Percentiles rank a stretch among this genome's conserved stretches.
Conservation (phyloP, 306 rosid species). For the Datisca glomerata region DNA sequence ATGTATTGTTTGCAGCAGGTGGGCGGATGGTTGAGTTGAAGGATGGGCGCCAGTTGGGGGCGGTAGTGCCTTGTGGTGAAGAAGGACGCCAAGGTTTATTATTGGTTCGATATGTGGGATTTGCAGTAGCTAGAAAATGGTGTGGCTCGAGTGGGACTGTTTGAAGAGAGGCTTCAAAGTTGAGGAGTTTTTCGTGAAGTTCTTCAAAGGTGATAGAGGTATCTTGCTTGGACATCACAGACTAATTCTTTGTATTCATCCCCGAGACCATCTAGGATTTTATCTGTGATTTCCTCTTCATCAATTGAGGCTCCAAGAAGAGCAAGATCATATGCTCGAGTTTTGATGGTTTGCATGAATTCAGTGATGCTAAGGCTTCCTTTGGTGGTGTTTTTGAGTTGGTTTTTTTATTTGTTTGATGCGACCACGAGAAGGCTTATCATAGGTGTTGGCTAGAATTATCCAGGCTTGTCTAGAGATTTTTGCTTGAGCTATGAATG, state of each 20-base stretch:
- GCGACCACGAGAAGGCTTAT: background rate
- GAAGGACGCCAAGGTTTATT: too few species aligned
- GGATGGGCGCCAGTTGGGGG: background rate
- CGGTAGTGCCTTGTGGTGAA: background rate
- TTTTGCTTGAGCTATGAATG: background rate
- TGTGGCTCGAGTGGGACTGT: too few species aligned
- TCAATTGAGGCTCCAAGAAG: background rate
- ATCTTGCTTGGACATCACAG: background rate
- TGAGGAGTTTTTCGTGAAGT: background rate
- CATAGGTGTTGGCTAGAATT: background rate
- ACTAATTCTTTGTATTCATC: background rate
- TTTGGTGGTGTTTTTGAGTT: background rate
- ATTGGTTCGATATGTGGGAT: too few species aligned
- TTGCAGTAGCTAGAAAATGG: too few species aligned
- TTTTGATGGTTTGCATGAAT: background rate
- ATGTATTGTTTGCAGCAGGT: too few species aligned
- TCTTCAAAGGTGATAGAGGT: slow-evolving; percentile 1
- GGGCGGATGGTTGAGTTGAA: too few species aligned
- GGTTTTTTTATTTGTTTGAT: background rate
- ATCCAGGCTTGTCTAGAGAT: background rate
- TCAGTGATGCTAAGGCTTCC: background rate
- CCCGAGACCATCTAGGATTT: background rate
- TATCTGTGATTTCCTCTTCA: background rate
- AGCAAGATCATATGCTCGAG: background rate
- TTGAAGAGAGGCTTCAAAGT: background rate